These are phyloP conservation scores for Salinomyces thailandicus DNA, from an alignment of 2,329 filamentous ascomycete genomes.

Conservation along the genomic window DNA sequence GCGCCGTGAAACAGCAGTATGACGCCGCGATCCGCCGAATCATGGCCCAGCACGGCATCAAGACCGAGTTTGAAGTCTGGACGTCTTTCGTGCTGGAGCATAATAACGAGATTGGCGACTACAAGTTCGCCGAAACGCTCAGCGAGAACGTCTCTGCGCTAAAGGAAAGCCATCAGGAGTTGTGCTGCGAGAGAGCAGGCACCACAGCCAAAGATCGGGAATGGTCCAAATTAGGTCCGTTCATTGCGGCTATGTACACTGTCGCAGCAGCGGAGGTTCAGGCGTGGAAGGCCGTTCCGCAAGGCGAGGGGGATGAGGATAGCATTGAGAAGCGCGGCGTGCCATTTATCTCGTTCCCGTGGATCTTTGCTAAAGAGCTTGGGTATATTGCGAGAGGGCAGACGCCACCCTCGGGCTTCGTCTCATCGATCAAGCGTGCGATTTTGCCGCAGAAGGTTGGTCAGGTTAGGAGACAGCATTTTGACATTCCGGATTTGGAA, in stretches of 20 bases:
- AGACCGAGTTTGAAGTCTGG: constrained; percentile 86
- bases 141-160: constrained; percentile 56
- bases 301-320: constrained; percentile 16
- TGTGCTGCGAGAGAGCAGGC: constrained; percentile 56
- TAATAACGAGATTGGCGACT: constrained; percentile 62
- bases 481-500: constrained; percentile 8
- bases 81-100: constrained; percentile 72
- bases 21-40: constrained; percentile 66
- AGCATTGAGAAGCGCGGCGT: background rate
- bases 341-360: constrained; percentile 86
- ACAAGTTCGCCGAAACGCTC: constrained; percentile 79
- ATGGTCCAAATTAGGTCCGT: constrained; percentile 51
- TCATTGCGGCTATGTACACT: constrained; percentile 80
- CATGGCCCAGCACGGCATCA: constrained; percentile 74
- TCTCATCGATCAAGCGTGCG: too few species aligned
- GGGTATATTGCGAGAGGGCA: constrained; percentile 52
- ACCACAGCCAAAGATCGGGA: constrained; percentile 26
- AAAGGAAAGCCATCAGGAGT: constrained; percentile 56
- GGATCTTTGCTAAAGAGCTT: constrained; percentile 70
- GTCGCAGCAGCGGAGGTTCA: constrained; percentile 64
- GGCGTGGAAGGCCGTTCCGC: constrained; percentile 41
- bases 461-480: too few species aligned
- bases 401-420: background rate
- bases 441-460: too few species aligned
- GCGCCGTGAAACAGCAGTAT: constrained; percentile 62